phyloP scores from a whole-genome alignment of 495 filamentous ascomycete species.

The Staphylotrichum longicolle region DNA sequence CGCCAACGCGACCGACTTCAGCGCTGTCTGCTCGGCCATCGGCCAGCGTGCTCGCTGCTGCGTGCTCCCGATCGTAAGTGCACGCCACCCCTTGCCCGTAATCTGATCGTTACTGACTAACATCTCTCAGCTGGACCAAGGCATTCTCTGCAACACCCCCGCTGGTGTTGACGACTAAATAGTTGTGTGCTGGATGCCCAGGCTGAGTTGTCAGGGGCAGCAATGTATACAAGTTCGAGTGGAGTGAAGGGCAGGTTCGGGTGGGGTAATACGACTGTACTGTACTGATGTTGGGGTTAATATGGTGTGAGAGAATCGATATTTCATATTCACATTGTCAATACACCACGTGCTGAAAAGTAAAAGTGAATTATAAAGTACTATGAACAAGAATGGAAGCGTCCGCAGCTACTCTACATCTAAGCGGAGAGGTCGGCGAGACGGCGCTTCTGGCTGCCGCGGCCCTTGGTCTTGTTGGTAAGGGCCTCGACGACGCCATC shows the following conservation, averaged over 20 bases:
- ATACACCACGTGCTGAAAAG: too few relatives aligned
- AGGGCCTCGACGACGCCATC: slow-evolving; percentile 34
- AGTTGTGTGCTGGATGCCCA: too few relatives aligned
- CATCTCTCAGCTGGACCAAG: neutral
- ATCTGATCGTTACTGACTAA: neutral
- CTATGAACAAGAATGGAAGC: neutral
- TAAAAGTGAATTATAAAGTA: too few relatives aligned
- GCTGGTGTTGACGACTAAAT: neutral
- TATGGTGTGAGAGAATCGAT: neutral
- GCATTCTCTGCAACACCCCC: neutral
- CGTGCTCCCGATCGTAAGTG: neutral
- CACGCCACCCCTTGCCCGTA: too few relatives aligned
- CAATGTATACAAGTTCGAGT: too few relatives aligned
- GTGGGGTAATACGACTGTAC: too few relatives aligned
- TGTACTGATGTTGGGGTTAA: neutral
- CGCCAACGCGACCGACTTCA: neutral
- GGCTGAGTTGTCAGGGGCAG: too few relatives aligned
- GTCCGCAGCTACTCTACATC: neutral
- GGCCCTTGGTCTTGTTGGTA: slow-evolving; percentile 28
- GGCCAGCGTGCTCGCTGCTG: neutral
- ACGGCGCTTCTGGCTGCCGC: slow-evolving; percentile 1
- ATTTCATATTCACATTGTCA: too few relatives aligned
- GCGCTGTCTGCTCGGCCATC: neutral
- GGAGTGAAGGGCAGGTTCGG: too few relatives aligned
- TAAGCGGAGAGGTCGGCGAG: neutral